phyloP scores from a whole-genome alignment of 768 basidiomycete genomes.

The Leccinum pellstonianum region DNA sequence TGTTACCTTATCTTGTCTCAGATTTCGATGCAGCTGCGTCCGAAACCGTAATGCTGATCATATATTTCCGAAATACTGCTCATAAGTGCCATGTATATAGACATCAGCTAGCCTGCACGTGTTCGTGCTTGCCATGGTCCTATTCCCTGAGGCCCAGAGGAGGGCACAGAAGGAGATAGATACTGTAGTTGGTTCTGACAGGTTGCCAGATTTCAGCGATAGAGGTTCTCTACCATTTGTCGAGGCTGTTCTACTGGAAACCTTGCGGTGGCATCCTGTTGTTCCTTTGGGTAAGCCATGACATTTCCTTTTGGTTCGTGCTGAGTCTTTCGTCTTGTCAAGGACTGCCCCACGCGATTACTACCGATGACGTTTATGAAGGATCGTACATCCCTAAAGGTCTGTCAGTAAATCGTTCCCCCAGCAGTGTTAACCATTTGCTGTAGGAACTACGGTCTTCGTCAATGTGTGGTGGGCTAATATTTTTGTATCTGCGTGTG shows the following conservation, averaged over 20 bases:
- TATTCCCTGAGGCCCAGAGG: conserved; percentile 25
- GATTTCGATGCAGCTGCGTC: conserved; percentile 19
- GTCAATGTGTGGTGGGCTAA: conserved; percentile 24
- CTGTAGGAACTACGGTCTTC: conserved; percentile 18
- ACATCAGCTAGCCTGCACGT: conserved; percentile 21
- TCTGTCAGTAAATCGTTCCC: background rate
- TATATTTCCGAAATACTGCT: background rate
- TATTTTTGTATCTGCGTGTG: background rate
- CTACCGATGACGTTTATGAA: conserved; percentile 24
- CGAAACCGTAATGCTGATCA: conserved; percentile 21
- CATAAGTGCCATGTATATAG: conserved; percentile 6
- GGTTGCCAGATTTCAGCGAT: conserved; percentile 25
- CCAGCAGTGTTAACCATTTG: background rate
- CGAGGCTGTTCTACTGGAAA: conserved; percentile 25
- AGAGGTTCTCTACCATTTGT: conserved; percentile 25
- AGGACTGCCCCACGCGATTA: conserved; percentile 26
- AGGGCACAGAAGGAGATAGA: conserved; percentile 29
- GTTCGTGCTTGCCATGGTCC: conserved; percentile 31
- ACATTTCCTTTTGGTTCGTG: background rate
- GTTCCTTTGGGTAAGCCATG: conserved; percentile 21
- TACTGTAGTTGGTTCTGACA: conserved; percentile 17
- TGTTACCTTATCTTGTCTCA: conserved; percentile 1
- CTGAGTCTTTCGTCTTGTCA: conserved; percentile 2
- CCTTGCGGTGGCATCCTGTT: conserved; percentile 25
- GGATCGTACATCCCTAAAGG: conserved; percentile 27